These are phyloP conservation scores for Vicia sativa DNA, from an alignment of 306 rosid genomes.

Conservation along the genomic window DNA sequence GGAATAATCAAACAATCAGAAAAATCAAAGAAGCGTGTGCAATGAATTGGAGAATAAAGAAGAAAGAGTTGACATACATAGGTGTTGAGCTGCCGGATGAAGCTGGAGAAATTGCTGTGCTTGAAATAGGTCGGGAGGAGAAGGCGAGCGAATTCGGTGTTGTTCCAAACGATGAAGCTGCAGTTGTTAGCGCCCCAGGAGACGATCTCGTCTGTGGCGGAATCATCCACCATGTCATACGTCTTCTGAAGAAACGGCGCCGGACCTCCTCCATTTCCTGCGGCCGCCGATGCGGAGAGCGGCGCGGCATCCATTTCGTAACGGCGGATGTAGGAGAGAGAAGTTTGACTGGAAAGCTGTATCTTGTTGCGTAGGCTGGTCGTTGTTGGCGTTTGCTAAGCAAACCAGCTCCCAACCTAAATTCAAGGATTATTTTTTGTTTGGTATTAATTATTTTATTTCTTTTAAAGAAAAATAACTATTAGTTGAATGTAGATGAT, in stretches of 20 bases:
- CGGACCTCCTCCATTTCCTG: constrained; percentile 58
- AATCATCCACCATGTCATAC: constrained; percentile 91
- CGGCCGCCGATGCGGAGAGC: constrained; percentile 46
- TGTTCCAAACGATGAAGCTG: constrained; percentile 95
- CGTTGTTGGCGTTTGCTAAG: constrained; percentile 26
- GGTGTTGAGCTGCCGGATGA: constrained; percentile 97
- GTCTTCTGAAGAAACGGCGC: constrained; percentile 92
- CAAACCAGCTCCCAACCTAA: background rate
- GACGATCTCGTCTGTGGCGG: constrained; percentile 73
- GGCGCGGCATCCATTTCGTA: constrained; percentile 51
- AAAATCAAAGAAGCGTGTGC: background rate
- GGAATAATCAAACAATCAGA: background rate
- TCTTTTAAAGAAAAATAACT: too few relatives aligned
- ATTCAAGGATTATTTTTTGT: background rate
- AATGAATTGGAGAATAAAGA: background rate
- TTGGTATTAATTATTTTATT: too few relatives aligned
- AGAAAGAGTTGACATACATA: constrained; percentile 55
- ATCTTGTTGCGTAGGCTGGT: constrained; percentile 24
- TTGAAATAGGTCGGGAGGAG: constrained; percentile 91
- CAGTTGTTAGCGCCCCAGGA: constrained; percentile 74
- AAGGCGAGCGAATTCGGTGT: constrained; percentile 80
- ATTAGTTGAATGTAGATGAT: too few relatives aligned
- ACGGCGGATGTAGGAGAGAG: constrained; percentile 18
- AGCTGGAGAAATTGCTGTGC: constrained; percentile 97
- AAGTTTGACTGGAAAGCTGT: constrained; percentile 36